Conservation (phyloP, 345 rosid species). For the Tarenaya hassleriana region DNA sequence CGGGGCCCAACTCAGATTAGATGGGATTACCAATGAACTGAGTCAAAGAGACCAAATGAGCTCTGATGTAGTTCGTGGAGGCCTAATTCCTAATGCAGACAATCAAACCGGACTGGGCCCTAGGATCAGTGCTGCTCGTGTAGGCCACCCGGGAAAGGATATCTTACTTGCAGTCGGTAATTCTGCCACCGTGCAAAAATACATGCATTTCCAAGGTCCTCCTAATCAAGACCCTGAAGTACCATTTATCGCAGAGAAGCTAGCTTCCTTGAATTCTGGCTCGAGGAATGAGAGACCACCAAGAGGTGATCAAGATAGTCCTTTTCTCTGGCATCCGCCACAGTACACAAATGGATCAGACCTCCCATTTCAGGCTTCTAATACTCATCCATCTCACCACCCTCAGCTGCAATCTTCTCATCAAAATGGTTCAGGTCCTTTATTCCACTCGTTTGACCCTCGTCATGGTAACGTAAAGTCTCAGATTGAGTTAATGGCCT, state of each 20-base stretch:
- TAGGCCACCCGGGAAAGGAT: slow-evolving; percentile 35
- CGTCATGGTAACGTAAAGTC: slow-evolving; percentile 50
- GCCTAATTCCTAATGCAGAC: slow-evolving; percentile 34
- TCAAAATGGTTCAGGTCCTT: slow-evolving; percentile 48
- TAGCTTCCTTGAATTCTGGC: slow-evolving; percentile 49
- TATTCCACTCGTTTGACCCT: slow-evolving; percentile 51
- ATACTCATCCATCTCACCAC: too few relatives aligned
- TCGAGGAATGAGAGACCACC: slow-evolving; percentile 49
- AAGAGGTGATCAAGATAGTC: slow-evolving; percentile 38
- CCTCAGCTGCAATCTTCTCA: slow-evolving; percentile 46
- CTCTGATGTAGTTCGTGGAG: slow-evolving; percentile 43
- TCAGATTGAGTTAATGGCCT: too few relatives aligned
- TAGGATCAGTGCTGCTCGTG: slow-evolving; percentile 28
- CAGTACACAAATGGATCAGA: slow-evolving; percentile 34
- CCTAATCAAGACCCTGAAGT: slow-evolving; percentile 42
- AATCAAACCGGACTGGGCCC: too few relatives aligned
- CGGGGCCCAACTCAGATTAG: slow-evolving; percentile 27
- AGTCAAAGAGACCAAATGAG: slow-evolving; percentile 37
- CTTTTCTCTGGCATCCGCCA: slow-evolving; percentile 42
- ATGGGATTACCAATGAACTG: slow-evolving; percentile 28
- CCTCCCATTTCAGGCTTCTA: slow-evolving; percentile 19
- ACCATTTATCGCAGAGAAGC: slow-evolving; percentile 48
- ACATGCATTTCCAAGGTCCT: slow-evolving; percentile 31
- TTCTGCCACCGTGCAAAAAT: slow-evolving; percentile 31
- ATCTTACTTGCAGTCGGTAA: slow-evolving; percentile 37